Base-by-base conservation (phyloP, 768 basidiomycete species). In the Suillus subluteus region DNA sequence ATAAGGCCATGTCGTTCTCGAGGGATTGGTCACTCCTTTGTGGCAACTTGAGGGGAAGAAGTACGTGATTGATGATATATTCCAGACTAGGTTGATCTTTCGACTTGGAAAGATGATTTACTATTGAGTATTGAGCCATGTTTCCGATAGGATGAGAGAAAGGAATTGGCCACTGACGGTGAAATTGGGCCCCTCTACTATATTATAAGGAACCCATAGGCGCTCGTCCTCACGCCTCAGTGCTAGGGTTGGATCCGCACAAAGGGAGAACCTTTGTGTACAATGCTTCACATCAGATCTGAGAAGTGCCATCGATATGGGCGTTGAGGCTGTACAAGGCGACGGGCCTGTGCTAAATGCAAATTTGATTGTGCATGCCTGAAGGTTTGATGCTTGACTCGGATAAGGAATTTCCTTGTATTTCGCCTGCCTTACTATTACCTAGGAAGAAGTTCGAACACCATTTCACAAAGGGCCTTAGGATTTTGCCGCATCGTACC, bases 21-120 rank as follows among this genome's bases (percentile, higher is more conserved):
- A 65, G 59, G 1, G 26, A 61, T 30, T 72, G 66, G 65, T 84
- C 83, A 15, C 80, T 73, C 16, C 72, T 63, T 41, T 78, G 77
- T 0, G 84, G 83, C 6, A 84, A 73, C 48, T 74, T 75, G 1
- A 81, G 78, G 4, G 84, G 84, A 12, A 79, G 68, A 67, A 85
- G 83, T 0, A 85, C 73, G 55, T 86, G 84, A 8, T 79, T 78
- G 21, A 82, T 61, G 37, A 78, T 68, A 67, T 82, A 85, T 13
- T 69, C 26, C 32, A 71, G 63, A 38, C 56, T 23, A 15, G 37
- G 13, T 37, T 58, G 35, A 35, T 58, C n/a, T n/a, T 37, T 54
- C 32, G 13, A 41, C 40, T 41, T 6, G 15, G 43, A 32, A 16
- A 26, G 21, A 38, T 7, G n/a, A 15, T 58, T 4, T 4, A 23